Evolutionary conservation across 73 alveolate species (phyloP).

Genomic region (Paramecium caudatum): DNA sequence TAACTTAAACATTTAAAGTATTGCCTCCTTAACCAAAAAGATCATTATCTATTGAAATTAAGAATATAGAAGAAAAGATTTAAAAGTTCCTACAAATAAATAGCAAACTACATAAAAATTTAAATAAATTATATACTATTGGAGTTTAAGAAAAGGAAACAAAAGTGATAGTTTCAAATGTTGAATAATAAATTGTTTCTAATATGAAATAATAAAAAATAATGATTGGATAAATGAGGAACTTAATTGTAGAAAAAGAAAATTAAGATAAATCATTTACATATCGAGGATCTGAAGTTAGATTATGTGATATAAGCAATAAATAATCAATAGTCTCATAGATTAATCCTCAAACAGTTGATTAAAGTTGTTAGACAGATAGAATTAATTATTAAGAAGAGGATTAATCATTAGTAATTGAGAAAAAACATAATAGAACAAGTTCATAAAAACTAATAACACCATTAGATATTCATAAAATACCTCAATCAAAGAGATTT

Average conservation of each 20-base stretch:
- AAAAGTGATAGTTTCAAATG: constrained; percentile 19
- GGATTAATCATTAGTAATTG: not conserved
- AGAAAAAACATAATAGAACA: not conserved
- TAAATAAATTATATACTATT: not conserved
- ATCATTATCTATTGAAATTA: not conserved
- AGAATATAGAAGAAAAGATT: not conserved
- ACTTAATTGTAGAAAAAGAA: constrained; percentile 20
- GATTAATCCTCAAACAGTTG: constrained; percentile 6
- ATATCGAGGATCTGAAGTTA: constrained; percentile 42
- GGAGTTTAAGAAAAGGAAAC: constrained; percentile 1
- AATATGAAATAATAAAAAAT: constrained; percentile 9
- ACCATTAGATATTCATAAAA: not conserved
- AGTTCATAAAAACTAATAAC: not conserved
- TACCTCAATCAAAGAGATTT: constrained; percentile 29
- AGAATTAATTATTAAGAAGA: not conserved
- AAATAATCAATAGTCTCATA: not conserved
- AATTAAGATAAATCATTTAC: constrained; percentile 37
- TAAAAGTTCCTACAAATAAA: not conserved
- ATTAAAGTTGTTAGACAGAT: constrained; percentile 18
- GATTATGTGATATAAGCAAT: constrained; percentile 39
- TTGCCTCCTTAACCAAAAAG: not conserved
- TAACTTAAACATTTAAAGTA: not conserved
- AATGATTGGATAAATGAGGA: not conserved
- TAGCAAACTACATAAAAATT: not conserved
- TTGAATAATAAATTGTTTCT: constrained; percentile 1